phyloP scores from a whole-genome alignment of 2,329 filamentous ascomycete genomes.

The Phaeosphaeria sp. region DNA sequence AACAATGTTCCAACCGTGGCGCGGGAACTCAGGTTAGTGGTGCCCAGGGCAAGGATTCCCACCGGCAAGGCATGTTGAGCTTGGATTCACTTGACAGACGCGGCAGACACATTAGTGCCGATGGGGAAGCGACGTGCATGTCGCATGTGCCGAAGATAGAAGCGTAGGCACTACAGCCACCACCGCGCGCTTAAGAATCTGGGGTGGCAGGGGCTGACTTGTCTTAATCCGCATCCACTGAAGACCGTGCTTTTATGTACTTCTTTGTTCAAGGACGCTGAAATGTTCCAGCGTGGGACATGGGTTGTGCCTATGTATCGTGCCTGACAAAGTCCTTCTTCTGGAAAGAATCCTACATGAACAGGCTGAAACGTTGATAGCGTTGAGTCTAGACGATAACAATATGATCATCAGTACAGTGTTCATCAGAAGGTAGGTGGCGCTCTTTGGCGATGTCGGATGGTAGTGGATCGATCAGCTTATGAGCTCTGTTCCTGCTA shows the following conservation, averaged over 20 bases:
- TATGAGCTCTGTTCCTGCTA: not conserved
- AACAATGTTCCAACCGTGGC: not conserved
- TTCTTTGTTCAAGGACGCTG: not conserved
- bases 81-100: not conserved
- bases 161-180: slow-evolving; percentile 1
- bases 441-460: not conserved
- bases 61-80: not conserved
- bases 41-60: not conserved
- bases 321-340: not conserved
- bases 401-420: not conserved
- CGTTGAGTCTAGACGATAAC: not conserved
- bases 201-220: not conserved
- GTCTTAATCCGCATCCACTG: not conserved
- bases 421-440: not conserved
- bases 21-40: not conserved
- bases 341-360: not conserved
- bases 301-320: not conserved
- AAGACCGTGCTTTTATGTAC: not conserved
- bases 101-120: not conserved
- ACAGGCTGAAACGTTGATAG: not conserved
- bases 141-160: not conserved
- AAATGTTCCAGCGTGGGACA: not conserved
- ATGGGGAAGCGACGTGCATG: slow-evolving; percentile 1
- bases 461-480: not conserved
- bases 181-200: not conserved